phyloP scores from a whole-genome alignment of 2,329 filamentous ascomycete species.

The Atkinsonella texensis region DNA sequence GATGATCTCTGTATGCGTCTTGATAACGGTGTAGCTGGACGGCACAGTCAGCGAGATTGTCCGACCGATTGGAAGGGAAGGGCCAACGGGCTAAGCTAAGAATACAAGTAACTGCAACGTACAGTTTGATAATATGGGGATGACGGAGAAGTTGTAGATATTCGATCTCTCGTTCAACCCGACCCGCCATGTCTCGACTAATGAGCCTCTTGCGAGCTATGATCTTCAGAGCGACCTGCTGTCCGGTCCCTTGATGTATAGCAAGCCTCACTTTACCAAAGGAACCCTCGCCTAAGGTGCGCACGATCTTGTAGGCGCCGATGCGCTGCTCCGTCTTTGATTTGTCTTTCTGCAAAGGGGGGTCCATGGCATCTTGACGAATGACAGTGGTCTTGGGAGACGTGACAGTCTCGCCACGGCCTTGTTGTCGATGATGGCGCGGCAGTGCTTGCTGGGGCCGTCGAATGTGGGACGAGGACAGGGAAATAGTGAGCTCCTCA shows the following conservation, averaged over 20 bases:
- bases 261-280: conserved; percentile 99
- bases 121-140: conserved; percentile 98
- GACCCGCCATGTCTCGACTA: conserved; percentile 93
- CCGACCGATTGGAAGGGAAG: not conserved
- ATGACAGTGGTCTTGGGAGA: conserved; percentile 14
- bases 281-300: conserved; percentile 87
- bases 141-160: conserved; percentile 92
- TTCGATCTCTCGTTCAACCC: conserved; percentile 95
- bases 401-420: conserved; percentile 11
- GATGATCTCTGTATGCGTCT: conserved; percentile 86
- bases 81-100: not conserved
- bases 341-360: conserved; percentile 27
- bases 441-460: conserved; percentile 27
- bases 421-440: conserved; percentile 13
- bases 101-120: conserved; percentile 20
- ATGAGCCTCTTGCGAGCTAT: conserved; percentile 94
- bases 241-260: conserved; percentile 79
- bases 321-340: conserved; percentile 68
- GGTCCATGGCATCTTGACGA: conserved; percentile 23
- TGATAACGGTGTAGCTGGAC: conserved; percentile 83
- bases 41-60: not conserved
- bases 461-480: conserved; percentile 53
- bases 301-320: conserved; percentile 81
- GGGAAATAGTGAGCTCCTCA: conserved; percentile 70
- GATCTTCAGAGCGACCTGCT: conserved; percentile 96